Base-by-base conservation (phyloP, 129 eudicot genomes). In the Apium graveolens region DNA sequence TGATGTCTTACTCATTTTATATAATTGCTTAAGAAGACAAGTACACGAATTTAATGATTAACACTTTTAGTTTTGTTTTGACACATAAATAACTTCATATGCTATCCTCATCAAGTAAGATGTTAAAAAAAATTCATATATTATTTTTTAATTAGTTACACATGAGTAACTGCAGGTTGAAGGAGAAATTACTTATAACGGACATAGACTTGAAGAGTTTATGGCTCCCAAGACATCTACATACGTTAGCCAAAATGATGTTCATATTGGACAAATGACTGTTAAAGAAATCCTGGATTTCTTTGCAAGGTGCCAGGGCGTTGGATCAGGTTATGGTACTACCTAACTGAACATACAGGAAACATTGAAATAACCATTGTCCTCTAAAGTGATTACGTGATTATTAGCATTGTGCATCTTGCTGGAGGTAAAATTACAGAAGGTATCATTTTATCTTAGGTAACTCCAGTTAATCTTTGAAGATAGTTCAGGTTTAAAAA, bases 281-380 rank as follows among this genome's bases (percentile, higher is more conserved):
- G 98, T 94, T 3, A 87, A 87, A 85, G 98, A 95, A 83, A 91
- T 94, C 20, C 76, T 95, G 7, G 97, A 89, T 81, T 95, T 91
- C 80, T 88, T 97, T 1, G 97, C 98, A 37, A 88, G 98, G 80
- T 91, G 91, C 82, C 98, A 91, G 82, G 98, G 98, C 26, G 91
- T 92, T 78, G 98, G 98, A 45, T 81, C 90, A 43, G 86, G 96
- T 66, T 92, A 85, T 38, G 97, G 98, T 95, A 91, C 49, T 91
- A 91, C 60, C 62, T 62, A 44, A 34, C 16, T 43, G 13, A 16
- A 20, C 45, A 41, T 72, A 53, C 53, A 41, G 53, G 35, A 16
- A 41, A 41, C 53, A 14, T 18, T 37, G 45, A 29, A 21, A 24
- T 13, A 11, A 65, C n/a, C n/a, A n/a, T n/a, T n/a, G n/a, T n/a